These are phyloP conservation scores for Cucurbitaria berberidis DNA, from an alignment of 2,329 filamentous ascomycete genomes.

Conservation along the genomic window DNA sequence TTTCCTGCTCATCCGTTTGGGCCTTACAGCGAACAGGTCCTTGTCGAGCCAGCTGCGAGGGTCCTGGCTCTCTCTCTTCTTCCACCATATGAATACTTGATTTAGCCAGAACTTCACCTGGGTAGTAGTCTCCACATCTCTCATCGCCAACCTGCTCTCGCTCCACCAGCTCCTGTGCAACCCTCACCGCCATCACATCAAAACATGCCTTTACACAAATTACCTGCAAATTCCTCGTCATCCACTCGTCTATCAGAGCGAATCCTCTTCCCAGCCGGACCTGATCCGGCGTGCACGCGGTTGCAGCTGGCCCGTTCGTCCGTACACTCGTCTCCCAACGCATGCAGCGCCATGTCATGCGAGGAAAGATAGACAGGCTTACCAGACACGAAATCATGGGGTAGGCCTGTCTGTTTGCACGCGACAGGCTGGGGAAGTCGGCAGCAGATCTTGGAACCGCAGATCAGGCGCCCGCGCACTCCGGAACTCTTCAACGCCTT, in stretches of 20 bases:
- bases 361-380: no score
- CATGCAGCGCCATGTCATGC: conserved; percentile 2
- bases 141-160: not conserved
- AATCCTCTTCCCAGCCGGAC: conserved; percentile 7
- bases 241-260: conserved; percentile 30
- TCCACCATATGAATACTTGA: conserved; percentile 5
- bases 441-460: conserved; percentile 12
- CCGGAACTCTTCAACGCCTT: not conserved
- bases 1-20: not conserved
- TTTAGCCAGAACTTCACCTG: conserved; percentile 19
- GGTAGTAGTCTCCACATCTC: not conserved
- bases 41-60: no score
- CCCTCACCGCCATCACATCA: conserved; percentile 8
- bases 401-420: conserved; percentile 2
- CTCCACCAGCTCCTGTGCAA: conserved; percentile 1
- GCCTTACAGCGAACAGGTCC: not conserved
- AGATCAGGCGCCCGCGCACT: conserved; percentile 1
- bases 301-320: conserved; percentile 4
- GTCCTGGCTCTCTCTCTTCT: not conserved
- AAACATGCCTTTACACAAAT: conserved; percentile 16
- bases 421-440: conserved; percentile 10
- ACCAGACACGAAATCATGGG: no score
- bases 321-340: not conserved
- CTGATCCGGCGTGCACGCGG: not conserved
- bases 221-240: not conserved